Evolutionary conservation across 257 asterid species (phyloP).

Genomic region (Gentiana macrophylla): DNA sequence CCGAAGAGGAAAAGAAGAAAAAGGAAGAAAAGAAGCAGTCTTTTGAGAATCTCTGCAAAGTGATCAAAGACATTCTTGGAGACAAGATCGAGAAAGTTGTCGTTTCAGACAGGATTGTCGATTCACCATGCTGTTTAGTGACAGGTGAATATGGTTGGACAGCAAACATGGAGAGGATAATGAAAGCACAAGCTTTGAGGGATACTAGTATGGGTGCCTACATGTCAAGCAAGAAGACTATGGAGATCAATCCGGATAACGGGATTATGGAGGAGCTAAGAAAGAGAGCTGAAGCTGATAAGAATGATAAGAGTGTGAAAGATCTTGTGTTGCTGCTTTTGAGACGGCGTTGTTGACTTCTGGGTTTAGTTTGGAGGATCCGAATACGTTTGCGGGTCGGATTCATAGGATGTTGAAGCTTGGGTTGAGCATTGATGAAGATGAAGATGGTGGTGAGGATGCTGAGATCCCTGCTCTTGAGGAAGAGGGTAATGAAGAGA

Average conservation of each 20-base stretch:
- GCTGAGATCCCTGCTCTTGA: slow-evolving; percentile 31
- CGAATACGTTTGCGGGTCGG: slow-evolving; percentile 28
- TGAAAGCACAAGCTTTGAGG: slow-evolving; percentile 85
- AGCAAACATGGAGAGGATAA: slow-evolving; percentile 84
- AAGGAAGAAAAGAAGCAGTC: slow-evolving; percentile 60
- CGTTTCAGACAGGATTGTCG: slow-evolving; percentile 46
- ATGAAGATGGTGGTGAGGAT: slow-evolving; percentile 12
- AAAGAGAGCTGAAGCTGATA: slow-evolving; percentile 53
- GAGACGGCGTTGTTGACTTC: slow-evolving; percentile 36
- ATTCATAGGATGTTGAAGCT: slow-evolving; percentile 39
- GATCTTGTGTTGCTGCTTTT: slow-evolving; percentile 27
- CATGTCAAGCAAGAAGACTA: slow-evolving; percentile 91
- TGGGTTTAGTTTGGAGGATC: slow-evolving; percentile 39
- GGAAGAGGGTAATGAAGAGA: slow-evolving; percentile 27
- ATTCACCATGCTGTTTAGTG: slow-evolving; percentile 80
- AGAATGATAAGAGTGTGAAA: slow-evolving; percentile 31
- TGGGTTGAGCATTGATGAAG: slow-evolving; percentile 35
- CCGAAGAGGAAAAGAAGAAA: slow-evolving; percentile 54
- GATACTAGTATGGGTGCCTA: slow-evolving; percentile 81
- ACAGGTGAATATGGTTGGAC: slow-evolving; percentile 91
- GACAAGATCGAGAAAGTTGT: slow-evolving; percentile 44
- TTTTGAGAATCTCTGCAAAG: slow-evolving; percentile 62
- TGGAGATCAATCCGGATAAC: slow-evolving; percentile 85
- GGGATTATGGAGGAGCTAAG: slow-evolving; percentile 87
- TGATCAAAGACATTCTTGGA: slow-evolving; percentile 47